Percentiles rank a stretch among this genome's conserved stretches.
Evolutionary conservation across 148 eudicot species (phyloP).

Genomic region (Beta vulgaris): DNA sequence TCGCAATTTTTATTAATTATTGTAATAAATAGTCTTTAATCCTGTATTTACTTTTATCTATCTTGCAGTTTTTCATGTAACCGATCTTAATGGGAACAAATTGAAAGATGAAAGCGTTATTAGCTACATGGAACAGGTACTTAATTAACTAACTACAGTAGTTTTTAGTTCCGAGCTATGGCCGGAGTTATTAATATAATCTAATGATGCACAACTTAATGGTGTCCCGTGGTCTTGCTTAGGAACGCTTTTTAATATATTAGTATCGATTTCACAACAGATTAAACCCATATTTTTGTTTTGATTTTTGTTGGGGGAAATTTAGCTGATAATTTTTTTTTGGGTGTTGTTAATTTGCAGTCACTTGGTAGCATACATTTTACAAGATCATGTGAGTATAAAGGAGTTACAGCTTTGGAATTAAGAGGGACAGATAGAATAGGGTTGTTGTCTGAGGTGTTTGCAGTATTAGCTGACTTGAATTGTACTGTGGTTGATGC

Average conservation of each 20-base stretch:
- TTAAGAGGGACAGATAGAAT: constrained; percentile 77
- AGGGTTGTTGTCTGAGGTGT: constrained; percentile 80
- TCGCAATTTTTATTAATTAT: not conserved
- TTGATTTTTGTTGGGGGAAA: no score
- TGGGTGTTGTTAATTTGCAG: constrained; percentile 33
- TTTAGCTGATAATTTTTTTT: not conserved
- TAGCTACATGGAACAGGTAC: constrained; percentile 82
- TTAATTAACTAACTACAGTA: not conserved
- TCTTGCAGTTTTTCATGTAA: constrained; percentile 89
- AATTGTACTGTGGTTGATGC: constrained; percentile 74
- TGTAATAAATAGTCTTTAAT: not conserved
- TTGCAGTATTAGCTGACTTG: constrained; percentile 71
- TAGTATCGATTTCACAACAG: no score
- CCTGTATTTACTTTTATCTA: constrained; percentile 1
- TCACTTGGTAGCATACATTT: constrained; percentile 66
- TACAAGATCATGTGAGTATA: constrained; percentile 34
- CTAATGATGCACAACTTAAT: no score
- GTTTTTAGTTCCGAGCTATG: not conserved
- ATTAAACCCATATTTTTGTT: not conserved
- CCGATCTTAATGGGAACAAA: constrained; percentile 76
- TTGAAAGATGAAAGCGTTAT: constrained; percentile 76
- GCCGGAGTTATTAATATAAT: no score
- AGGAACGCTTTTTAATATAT: no score
- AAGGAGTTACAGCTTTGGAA: constrained; percentile 77
- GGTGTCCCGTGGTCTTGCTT: no score